These are phyloP conservation scores for Leccinum subgranulosum DNA, from an alignment of 768 basidiomycete species.

Conservation along the genomic window DNA sequence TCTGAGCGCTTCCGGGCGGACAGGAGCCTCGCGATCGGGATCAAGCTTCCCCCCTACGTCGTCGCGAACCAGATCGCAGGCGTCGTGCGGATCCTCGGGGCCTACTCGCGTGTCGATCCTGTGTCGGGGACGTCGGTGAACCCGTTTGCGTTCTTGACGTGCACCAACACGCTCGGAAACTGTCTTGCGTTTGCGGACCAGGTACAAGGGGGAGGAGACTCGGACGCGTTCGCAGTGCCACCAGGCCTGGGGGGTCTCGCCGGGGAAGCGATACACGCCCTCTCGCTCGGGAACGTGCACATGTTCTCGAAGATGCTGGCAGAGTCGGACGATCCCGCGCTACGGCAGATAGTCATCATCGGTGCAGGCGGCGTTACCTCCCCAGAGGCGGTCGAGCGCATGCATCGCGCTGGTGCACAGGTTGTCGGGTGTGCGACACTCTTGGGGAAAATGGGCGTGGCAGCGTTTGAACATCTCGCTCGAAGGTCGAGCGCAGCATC, in stretches of 20 bases:
- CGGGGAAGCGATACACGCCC: slow-evolving; percentile 70
- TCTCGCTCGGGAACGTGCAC: slow-evolving; percentile 77
- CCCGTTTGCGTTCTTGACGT: slow-evolving; percentile 71
- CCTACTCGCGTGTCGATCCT: slow-evolving; percentile 30
- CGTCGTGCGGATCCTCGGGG: slow-evolving; percentile 45
- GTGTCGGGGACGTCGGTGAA: slow-evolving; percentile 25
- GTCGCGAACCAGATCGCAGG: slow-evolving; percentile 57
- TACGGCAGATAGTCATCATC: slow-evolving; percentile 57
- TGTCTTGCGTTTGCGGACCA: slow-evolving; percentile 63
- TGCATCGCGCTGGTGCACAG: slow-evolving; percentile 71
- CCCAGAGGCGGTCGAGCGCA: slow-evolving; percentile 55
- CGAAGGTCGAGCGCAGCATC: background rate
- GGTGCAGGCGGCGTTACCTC: slow-evolving; percentile 83
- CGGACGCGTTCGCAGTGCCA: slow-evolving; percentile 54
- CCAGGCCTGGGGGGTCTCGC: slow-evolving; percentile 68
- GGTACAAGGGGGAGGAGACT: slow-evolving; percentile 20
- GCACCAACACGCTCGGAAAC: slow-evolving; percentile 79
- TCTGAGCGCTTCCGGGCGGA: slow-evolving; percentile 48
- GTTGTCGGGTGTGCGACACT: slow-evolving; percentile 65
- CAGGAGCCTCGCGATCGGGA: slow-evolving; percentile 58
- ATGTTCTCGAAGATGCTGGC: slow-evolving; percentile 54
- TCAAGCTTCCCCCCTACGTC: slow-evolving; percentile 79
- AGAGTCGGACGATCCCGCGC: slow-evolving; percentile 35
- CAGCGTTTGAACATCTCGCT: slow-evolving; percentile 47
- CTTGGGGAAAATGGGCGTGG: slow-evolving; percentile 51